Percentiles rank a stretch among this genome's conserved stretches.
Evolutionary conservation across 2,329 filamentous ascomycete species (phyloP).

Genomic region (Clarireedia paspali): DNA sequence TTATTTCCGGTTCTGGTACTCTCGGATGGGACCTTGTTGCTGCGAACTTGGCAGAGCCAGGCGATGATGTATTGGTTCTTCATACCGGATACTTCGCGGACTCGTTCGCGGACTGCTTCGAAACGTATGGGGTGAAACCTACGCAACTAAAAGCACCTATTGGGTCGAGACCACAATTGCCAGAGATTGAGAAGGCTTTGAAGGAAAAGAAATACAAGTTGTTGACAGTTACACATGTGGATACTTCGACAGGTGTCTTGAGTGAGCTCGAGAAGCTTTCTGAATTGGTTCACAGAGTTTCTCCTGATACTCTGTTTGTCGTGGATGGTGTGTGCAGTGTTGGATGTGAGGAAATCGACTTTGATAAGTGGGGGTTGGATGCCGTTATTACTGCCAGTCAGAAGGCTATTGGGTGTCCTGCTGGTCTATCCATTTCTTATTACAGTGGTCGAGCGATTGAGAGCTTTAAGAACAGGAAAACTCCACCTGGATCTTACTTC

Average conservation of each 20-base stretch:
- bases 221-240: conserved; percentile 91
- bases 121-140: conserved; percentile 82
- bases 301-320: conserved; percentile 82
- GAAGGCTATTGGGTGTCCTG: conserved; percentile 93
- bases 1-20: conserved; percentile 90
- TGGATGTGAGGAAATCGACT: conserved; percentile 89
- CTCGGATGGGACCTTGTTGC: conserved; percentile 95
- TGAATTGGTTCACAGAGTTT: conserved; percentile 76
- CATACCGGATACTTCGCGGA: conserved; percentile 98
- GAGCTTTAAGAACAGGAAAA: conserved; percentile 70
- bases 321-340: conserved; percentile 98
- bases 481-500: conserved; percentile 81
- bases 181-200: conserved; percentile 81
- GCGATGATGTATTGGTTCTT: conserved; percentile 84
- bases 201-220: conserved; percentile 90
- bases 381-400: conserved; percentile 90
- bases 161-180: conserved; percentile 76
- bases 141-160: conserved; percentile 87
- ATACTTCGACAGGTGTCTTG: conserved; percentile 93
- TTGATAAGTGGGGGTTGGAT: conserved; percentile 91
- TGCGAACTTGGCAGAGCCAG: conserved; percentile 84
- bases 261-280: conserved; percentile 82
- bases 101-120: conserved; percentile 85
- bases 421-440: conserved; percentile 90
- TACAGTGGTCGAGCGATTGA: conserved; percentile 83